Evolutionary conservation across 2,329 filamentous ascomycete species (phyloP), one percentile per base, ranked within the genome.

Genomic region (Colletotrichum spaethianum): DNA sequence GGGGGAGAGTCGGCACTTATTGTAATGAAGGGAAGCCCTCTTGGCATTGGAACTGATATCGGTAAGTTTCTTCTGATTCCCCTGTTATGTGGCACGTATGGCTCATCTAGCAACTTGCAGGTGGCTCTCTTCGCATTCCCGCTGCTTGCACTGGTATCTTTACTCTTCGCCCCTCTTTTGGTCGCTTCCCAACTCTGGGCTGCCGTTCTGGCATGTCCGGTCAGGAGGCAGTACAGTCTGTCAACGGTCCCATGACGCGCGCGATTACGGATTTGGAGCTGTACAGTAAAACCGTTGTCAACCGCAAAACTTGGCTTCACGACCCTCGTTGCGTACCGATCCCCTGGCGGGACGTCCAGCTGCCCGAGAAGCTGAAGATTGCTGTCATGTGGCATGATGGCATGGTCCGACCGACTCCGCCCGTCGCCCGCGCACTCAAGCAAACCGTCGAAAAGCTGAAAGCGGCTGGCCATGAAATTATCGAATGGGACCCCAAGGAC

Each of bases 1-100:
- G 92, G 92, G 3, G 92, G 92, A 55, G 92, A 93, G 77, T 87
- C 87, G 7, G 91, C 91, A 0, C 83, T 93, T 2, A 85, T 93
- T 44, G 82, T 83, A 0, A 86, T 93, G 69, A 78, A 79, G 9
- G 92, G 91, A 20, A 90, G 87, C 71, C 84, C 87, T 1, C 73
- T 92, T 1, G 92, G 92, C 12, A 83, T 92, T 0, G 91, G 90
- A 1, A 90, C 90, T 0, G 91, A 93, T 73, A 92, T 93, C 65
- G 84, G 81, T 81, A 69, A 57, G 4, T 52, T 16, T 12, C 5
- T 6, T 0, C 14, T 1, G 18, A 0, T n/a, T 3, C 4, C 7
- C 18, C 3, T 23, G 0, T 0, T 4, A 46, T 56, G 3, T 23
- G 4, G 1, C 11, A 11, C 7, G 42, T 23, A 11, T 56, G 4